Percentiles rank a stretch among this genome's conserved stretches.
Conservation (phyloP, 176 grass and related monocot genomes). For the Cenchrus purpureus region DNA sequence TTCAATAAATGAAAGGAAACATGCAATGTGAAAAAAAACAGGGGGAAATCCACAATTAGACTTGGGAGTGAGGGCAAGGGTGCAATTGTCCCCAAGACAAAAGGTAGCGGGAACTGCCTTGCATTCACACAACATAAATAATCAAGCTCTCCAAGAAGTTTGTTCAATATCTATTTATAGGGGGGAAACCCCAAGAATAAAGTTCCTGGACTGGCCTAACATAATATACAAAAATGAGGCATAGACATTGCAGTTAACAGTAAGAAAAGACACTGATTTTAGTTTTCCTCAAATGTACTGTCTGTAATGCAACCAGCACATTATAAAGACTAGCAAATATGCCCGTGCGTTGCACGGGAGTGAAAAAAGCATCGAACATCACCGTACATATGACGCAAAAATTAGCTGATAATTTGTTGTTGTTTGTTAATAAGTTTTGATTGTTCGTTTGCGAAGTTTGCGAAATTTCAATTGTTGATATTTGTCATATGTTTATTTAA, state of each 20-base stretch:
- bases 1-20: background rate
- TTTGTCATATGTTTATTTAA: too few relatives aligned
- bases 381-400: too few relatives aligned
- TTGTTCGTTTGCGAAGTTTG: too few relatives aligned
- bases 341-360: too few relatives aligned
- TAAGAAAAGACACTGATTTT: conserved; percentile 14
- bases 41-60: too few relatives aligned
- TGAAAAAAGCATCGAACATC: too few relatives aligned
- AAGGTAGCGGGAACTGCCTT: background rate
- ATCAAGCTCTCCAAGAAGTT: background rate
- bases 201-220: background rate
- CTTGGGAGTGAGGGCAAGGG: background rate
- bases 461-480: too few relatives aligned
- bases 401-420: too few relatives aligned
- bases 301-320: background rate
- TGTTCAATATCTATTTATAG: background rate
- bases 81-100: background rate
- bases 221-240: background rate
- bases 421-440: too few relatives aligned
- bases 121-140: background rate
- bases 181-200: background rate
- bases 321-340: background rate
- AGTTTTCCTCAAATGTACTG: conserved; percentile 1
- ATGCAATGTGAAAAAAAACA: background rate
- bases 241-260: conserved; percentile 29